phyloP scores from a whole-genome alignment of 2,329 filamentous ascomycete species.

The Cladobotryum protrusum region DNA sequence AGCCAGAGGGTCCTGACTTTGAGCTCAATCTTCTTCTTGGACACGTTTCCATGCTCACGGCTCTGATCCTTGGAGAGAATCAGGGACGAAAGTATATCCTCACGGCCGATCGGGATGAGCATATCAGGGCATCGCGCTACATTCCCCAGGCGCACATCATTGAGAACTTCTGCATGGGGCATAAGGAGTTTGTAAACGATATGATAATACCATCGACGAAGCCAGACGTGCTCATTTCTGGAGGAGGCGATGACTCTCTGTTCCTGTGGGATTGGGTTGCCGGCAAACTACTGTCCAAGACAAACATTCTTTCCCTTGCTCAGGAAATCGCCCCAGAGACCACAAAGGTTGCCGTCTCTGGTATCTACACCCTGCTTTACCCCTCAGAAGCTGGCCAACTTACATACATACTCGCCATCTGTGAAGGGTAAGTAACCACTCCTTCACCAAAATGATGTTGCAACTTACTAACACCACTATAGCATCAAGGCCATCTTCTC shows the following conservation, averaged over 20 bases:
- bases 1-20: conserved; percentile 47
- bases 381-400: conserved; percentile 22
- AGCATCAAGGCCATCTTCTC: conserved; percentile 59
- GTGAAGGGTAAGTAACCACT: conserved; percentile 46
- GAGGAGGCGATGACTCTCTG: conserved; percentile 75
- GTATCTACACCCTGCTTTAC: conserved; percentile 31
- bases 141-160: conserved; percentile 81
- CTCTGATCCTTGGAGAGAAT: conserved; percentile 51
- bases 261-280: conserved; percentile 76
- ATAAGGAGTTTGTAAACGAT: conserved; percentile 75
- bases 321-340: conserved; percentile 30
- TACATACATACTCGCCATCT: conserved; percentile 43
- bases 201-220: conserved; percentile 57
- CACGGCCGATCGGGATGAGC: conserved; percentile 55
- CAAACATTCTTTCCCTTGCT: conserved; percentile 44
- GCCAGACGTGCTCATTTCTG: conserved; percentile 67
- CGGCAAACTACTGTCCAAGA: conserved; percentile 46
- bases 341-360: conserved; percentile 43
- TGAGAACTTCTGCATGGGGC: conserved; percentile 82
- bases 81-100: conserved; percentile 44
- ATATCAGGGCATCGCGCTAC: conserved; percentile 81
- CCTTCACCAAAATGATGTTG: background rate
- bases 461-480: conserved; percentile 15
- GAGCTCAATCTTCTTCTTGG: conserved; percentile 76
- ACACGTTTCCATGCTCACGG: conserved; percentile 91